Conservation (phyloP, 805 yeast genomes). For the Babjeviella inositovora region DNA sequence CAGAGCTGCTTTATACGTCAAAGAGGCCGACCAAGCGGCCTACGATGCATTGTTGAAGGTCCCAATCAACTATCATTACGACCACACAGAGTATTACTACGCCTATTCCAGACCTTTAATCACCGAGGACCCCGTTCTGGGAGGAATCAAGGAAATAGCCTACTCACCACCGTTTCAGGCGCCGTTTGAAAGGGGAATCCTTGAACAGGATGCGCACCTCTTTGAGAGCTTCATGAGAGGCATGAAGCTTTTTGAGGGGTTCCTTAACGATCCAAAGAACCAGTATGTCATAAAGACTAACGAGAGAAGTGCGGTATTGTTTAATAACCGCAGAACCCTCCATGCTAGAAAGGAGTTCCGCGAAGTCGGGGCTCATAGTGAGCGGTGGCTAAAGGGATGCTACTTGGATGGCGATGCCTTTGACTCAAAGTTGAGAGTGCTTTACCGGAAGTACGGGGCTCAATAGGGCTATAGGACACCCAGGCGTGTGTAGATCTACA, state of each 20-base stretch:
- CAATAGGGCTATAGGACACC: too few relatives aligned
- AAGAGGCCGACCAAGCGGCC: constrained; percentile 40
- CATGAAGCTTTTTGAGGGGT: constrained; percentile 39
- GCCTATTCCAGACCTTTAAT: constrained; percentile 46
- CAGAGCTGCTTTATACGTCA: constrained; percentile 42
- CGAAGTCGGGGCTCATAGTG: constrained; percentile 23
- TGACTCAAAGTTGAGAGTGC: constrained; percentile 36
- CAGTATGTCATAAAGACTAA: constrained; percentile 36
- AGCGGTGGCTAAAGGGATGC: constrained; percentile 64
- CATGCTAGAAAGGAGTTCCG: constrained; percentile 40
- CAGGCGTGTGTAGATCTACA: too few relatives aligned
- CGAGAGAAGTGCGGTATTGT: constrained; percentile 48
- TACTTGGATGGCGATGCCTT: constrained; percentile 60
- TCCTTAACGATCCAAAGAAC: constrained; percentile 31
- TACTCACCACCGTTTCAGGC: constrained; percentile 81
- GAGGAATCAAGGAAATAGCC: constrained; percentile 37
- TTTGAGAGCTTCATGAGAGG: constrained; percentile 47
- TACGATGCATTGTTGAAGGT: constrained; percentile 42
- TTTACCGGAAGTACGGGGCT: constrained; percentile 7
- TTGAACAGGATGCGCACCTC: constrained; percentile 8
- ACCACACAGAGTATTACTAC: constrained; percentile 44
- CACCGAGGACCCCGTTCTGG: constrained; percentile 26
- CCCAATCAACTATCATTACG: constrained; percentile 58
- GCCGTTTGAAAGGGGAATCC: constrained; percentile 47
- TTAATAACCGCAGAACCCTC: constrained; percentile 54